Evolutionary conservation across 805 yeast species (phyloP), one percentile per base, ranked within the genome.

Genomic region (Maudiozyma bulderi): DNA sequence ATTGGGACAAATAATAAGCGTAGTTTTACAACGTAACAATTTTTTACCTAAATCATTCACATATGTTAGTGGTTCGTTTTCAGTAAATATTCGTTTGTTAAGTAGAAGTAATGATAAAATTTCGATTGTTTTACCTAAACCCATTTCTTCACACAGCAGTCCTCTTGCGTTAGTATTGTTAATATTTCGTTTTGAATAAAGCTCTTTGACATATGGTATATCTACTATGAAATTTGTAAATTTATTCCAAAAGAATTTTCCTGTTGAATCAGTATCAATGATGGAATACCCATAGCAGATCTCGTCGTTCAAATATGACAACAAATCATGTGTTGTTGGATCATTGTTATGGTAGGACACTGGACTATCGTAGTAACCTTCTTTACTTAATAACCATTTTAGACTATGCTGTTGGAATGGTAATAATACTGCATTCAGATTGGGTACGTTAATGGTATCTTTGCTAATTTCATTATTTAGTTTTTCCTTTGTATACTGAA

Each of bases 81-180:
- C 49, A 3, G 40, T 31, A 10, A 43, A 3, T 0, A 74, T 72
- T 13, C 96, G 67, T 33, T 71, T 80, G 61, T 93, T 84, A 45
- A 81, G 59, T 1, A 80, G 60, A 0, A 84, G 67, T 39, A 91
- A 67, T 0, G 95, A 72, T 2, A 86, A 71, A 11, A 89, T 72
- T 62, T 93, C 99, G 4, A 93, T 81, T 0, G 99, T 91, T 60
- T 93, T 93, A 0, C 99, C 99, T 7, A 93, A 73, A 0, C 99
- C 99, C 99, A 93, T 93, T 65, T 93, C 99, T 59, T 91, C 99
- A 1, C 93, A 84, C 34, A 93, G 64, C 7, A 93, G 68, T 0
- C 95, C 96, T 46, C 74, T 55, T 3, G 65, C 64, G 7, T 60
- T 55, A 34, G 42, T 34, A 8, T 39, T 14, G 6, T 46, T 28